Conservation (phyloP, 2,329 filamentous ascomycete genomes). For the Trichoderma harzianum region DNA sequence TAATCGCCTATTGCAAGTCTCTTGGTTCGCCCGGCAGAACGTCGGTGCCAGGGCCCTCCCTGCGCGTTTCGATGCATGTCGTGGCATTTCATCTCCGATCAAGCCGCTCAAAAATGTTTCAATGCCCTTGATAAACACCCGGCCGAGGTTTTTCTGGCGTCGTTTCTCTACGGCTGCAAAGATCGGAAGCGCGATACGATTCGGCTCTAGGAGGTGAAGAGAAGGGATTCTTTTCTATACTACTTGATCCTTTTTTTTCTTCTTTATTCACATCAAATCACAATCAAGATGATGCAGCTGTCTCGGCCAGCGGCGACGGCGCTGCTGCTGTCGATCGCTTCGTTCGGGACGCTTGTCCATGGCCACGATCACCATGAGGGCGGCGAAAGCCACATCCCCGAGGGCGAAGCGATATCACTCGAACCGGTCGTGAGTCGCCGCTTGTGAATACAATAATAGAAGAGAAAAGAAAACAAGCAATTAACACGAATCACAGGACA, state of each 20-base stretch:
- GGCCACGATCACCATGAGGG: constrained; percentile 49
- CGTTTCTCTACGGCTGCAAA: neutral
- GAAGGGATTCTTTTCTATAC: neutral
- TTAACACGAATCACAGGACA: constrained; percentile 55
- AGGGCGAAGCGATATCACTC: constrained; percentile 64
- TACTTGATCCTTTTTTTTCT: neutral
- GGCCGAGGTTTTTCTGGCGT: constrained; percentile 11
- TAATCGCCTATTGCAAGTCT: neutral
- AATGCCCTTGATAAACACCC: neutral
- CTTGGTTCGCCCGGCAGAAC: constrained; percentile 17
- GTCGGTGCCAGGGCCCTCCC: constrained; percentile 10
- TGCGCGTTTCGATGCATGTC: neutral
- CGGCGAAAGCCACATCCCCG: constrained; percentile 55
- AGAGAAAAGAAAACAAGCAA: neutral
- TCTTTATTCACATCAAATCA: neutral
- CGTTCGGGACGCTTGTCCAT: constrained; percentile 25
- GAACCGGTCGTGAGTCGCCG: constrained; percentile 65
- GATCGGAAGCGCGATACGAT: neutral
- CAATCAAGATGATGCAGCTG: constrained; percentile 8
- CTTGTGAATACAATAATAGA: neutral
- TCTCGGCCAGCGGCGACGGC: constrained; percentile 18
- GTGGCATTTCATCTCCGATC: constrained; percentile 19
- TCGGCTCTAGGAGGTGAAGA: neutral
- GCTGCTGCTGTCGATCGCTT: constrained; percentile 24
- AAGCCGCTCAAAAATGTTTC: constrained; percentile 15